Evolutionary conservation across 1,284 basidiomycete species (phyloP), one percentile per base, ranked within the genome.

Genomic region (Papiliotrema flavescens): DNA sequence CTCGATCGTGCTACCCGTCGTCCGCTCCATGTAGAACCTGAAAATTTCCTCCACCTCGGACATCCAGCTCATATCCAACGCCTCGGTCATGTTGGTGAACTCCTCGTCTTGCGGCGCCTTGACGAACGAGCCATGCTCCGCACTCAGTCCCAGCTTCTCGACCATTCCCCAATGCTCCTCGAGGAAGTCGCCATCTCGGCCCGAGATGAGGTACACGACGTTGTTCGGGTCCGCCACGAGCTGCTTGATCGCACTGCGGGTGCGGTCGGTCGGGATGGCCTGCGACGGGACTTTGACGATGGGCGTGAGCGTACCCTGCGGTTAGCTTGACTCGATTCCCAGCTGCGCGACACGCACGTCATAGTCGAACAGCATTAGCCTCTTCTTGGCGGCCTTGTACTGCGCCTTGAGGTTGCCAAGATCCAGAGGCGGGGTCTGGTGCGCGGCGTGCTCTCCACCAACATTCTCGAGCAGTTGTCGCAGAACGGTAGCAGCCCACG

Each of bases 51-150:
- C 84, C 35, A 98, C 92, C 77, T 97, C 95, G 53, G 79, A 80
- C 89, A 97, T 95, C 95, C 95, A 98, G 67, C 85, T 85, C 96
- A 98, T 98, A 78, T 98, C 95, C 69, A 98, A 78, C 59, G 82
- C 82, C 73, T 87, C 84, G 22, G 95, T 97, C 71, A 97, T 87
- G 75, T 95, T 95, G 62, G 80, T 81, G 90, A 94, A 98, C 61
- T 82, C 79, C 44, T 73, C 75, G 17, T 71, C 70, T 15, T 84
- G 85, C 0, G 88, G 89, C 62, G 85, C 85, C 53, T 87, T 84
- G 55, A 97, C 83, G 78, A 97, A 98, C 42, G 88, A 89, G 19
- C 96, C 96, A 70, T 98, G 96, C 78, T 98, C 95, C 22, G 96
- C 95, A 14, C 86, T 89, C 81, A 98, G 88, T 19, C 95, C 95